A percentile compares a stretch with the other conserved stretches of the same genome.
phyloP scores from a whole-genome alignment of 2,329 filamentous ascomycete species.

The Aspergillus vadensis region DNA sequence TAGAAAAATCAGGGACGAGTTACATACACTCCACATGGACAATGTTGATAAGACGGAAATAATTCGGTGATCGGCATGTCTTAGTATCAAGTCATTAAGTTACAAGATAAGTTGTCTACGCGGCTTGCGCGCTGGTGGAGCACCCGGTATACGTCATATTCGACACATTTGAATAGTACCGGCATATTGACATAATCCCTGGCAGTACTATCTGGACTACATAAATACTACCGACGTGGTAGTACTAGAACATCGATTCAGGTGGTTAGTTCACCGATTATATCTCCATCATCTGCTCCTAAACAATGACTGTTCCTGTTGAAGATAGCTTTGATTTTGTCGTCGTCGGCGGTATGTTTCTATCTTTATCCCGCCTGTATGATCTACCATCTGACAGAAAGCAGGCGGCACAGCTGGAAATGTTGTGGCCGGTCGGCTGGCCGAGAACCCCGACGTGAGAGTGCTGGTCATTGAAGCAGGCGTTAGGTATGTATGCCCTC shows the following conservation, averaged over 20 bases:
- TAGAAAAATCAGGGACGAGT: not conserved
- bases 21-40: not conserved
- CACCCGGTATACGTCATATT: not conserved
- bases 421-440: constrained; percentile 3
- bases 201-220: no score
- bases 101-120: no score
- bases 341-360: not conserved
- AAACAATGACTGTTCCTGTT: not conserved
- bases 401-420: not conserved
- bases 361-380: not conserved
- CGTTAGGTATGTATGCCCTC: not conserved
- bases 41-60: not conserved
- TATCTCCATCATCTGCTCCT: not conserved
- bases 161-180: no score
- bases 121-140: not conserved
- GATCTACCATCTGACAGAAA: not conserved
- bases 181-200: no score
- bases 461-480: constrained; percentile 1
- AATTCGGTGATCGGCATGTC: not conserved
- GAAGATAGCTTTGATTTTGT: constrained; percentile 4
- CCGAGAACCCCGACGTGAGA: not conserved
- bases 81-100: no score
- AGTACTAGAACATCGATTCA: no score
- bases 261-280: no score
- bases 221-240: no score